phyloP scores from a whole-genome alignment of 2,329 filamentous ascomycete genomes.

The Penicillium sp. region DNA sequence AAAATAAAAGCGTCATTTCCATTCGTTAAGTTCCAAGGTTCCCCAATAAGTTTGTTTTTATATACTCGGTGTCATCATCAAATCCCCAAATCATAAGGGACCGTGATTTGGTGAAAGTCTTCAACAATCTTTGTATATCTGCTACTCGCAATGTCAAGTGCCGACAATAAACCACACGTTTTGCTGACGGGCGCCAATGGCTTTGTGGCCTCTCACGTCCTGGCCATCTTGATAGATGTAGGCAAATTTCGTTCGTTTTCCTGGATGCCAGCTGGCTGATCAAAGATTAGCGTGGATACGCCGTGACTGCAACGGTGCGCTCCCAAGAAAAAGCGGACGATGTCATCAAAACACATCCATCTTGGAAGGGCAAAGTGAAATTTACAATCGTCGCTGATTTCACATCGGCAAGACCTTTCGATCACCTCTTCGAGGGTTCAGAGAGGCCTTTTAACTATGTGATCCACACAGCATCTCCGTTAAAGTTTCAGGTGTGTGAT shows the following conservation, averaged over 20 bases:
- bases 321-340: neutral
- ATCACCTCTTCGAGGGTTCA: neutral
- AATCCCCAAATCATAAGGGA: neutral
- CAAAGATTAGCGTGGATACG: neutral
- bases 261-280: neutral
- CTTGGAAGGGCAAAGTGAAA: neutral
- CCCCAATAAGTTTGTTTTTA: neutral
- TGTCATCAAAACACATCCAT: neutral
- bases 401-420: neutral
- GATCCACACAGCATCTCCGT: conserved; percentile 61
- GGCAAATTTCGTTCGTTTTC: neutral
- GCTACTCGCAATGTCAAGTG: neutral
- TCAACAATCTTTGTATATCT: neutral
- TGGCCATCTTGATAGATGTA: neutral
- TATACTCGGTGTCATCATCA: neutral
- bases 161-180: neutral
- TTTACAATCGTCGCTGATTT: neutral
- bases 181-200: neutral
- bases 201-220: neutral
- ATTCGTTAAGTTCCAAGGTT: neutral
- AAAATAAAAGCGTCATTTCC: neutral
- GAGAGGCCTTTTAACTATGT: conserved; percentile 49
- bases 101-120: neutral
- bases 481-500: conserved; percentile 49
- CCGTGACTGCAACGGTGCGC: neutral